Conservation (phyloP, 2,329 filamentous ascomycete species). For the Mycosphaerella sp. region DNA sequence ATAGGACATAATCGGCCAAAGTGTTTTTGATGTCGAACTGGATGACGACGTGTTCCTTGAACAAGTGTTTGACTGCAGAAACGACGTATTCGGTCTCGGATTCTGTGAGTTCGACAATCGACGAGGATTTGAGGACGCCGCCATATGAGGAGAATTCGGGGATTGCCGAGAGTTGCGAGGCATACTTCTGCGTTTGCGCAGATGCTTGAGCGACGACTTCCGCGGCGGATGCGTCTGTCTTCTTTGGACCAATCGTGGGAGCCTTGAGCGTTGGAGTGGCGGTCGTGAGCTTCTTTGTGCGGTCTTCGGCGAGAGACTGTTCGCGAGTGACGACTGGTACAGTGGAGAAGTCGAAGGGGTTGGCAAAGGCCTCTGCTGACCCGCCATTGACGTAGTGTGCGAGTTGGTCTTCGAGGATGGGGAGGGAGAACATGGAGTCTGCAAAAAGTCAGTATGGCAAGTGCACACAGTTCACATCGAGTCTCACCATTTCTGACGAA, state of each 20-base stretch:
- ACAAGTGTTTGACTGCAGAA: slow-evolving; percentile 88
- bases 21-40: slow-evolving; percentile 99
- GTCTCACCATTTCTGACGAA: slow-evolving; percentile 86
- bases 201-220: slow-evolving; percentile 66
- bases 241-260: slow-evolving; percentile 74
- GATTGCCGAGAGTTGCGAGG: slow-evolving; percentile 77
- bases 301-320: slow-evolving; percentile 91
- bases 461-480: neutral
- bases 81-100: slow-evolving; percentile 98
- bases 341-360: slow-evolving; percentile 81
- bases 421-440: slow-evolving; percentile 94
- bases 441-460: slow-evolving; percentile 22
- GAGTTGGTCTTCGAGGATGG: slow-evolving; percentile 92
- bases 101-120: slow-evolving; percentile 82
- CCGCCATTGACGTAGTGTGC: slow-evolving; percentile 96
- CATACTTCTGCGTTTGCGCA: slow-evolving; percentile 79
- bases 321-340: slow-evolving; percentile 92
- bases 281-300: slow-evolving; percentile 93
- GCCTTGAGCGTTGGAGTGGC: slow-evolving; percentile 91
- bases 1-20: slow-evolving; percentile 78
- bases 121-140: slow-evolving; percentile 82
- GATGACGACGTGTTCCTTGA: slow-evolving; percentile 92
- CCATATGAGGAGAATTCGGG: slow-evolving; percentile 90
- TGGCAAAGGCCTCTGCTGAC: slow-evolving; percentile 75
- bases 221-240: slow-evolving; percentile 62